Evolutionary conservation across 2,329 filamentous ascomycete species (phyloP), one percentile per base, ranked within the genome.

Genomic region (Diaporthe capsici): DNA sequence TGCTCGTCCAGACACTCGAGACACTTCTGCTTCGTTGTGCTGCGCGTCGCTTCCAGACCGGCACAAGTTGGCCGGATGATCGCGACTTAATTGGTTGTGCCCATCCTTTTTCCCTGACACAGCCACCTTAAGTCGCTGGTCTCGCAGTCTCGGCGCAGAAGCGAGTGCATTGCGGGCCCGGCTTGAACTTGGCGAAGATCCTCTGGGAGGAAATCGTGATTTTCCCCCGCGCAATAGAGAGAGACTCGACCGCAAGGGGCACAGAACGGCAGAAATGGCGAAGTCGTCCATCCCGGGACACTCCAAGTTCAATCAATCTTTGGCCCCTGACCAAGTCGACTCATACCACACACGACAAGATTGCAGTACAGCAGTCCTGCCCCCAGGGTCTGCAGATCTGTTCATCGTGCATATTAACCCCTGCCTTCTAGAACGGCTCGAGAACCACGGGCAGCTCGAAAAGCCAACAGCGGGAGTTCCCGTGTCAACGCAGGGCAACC

Each of bases 381-480:
- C 44, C 47, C 47, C 51, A 57, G 58, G 71, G 49, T 47, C 49
- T 44, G 57, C 71, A 72, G 55, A 63, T 73, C 71, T 34, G 25
- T 57, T 17, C 71, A 65, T 65, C 47, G 51, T 73, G 71, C 71
- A 73, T 73, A 65, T 57, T 57, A 8, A 65, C 34, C 71, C 71
- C 58, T 65, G 47, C 31, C 58, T 73, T 73, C 71, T 57, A 73
- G 71, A 73, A 55, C 13, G 49, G 65, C 65, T 55, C 34, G n/a
- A 68, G 65, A 53, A 53, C 44, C 65, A 53, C 63, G 44, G 37
- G 44, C 47, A 34, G 8, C 47, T 65, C 61, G 1, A 47, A 57
- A 17, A 57, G 28, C 37, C 58, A 65, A 34, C 34, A 34, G 71
- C 58, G 34, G 47, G 55, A 42, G 42, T 51, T 53, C 34, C 55